phyloP scores from a whole-genome alignment of 345 rosid genomes.

The Rhodomyrtus tomentosa region DNA sequence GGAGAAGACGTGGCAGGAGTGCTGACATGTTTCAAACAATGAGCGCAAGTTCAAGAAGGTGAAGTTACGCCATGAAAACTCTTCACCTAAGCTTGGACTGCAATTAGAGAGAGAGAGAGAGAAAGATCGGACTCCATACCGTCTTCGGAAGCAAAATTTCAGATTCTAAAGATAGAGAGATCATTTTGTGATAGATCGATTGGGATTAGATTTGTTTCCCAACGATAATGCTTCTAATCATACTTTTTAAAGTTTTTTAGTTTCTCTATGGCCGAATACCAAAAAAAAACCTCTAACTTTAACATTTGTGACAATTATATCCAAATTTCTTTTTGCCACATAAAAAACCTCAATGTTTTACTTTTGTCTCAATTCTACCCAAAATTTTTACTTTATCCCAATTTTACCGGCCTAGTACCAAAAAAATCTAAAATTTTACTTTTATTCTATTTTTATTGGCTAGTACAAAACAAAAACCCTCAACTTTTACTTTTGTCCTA shows the following conservation, averaged over 20 bases:
- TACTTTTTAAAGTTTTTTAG: background rate
- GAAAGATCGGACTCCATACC: background rate
- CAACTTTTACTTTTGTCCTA: too few species aligned
- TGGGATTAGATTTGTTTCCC: background rate
- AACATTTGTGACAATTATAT: too few species aligned
- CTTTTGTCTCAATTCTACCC: too few species aligned
- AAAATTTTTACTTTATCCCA: too few species aligned
- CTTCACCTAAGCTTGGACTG: background rate
- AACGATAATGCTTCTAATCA: background rate
- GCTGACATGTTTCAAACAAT: background rate
- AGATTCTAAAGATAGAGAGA: background rate
- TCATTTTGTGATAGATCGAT: background rate
- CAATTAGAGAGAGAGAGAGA: background rate
- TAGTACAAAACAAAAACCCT: too few species aligned
- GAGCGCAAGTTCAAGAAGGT: background rate
- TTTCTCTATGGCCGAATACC: too few species aligned
- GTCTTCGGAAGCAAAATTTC: background rate
- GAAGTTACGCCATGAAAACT: background rate
- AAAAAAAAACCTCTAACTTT: too few species aligned
- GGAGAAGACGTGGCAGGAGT: background rate
- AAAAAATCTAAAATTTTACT: too few species aligned
- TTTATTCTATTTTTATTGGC: too few species aligned
- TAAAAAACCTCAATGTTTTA: too few species aligned
- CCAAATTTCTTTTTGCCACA: too few species aligned
- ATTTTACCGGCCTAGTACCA: too few species aligned